Base-by-base conservation (phyloP, 2,329 filamentous ascomycete species). In the Cordyceps javanica region DNA sequence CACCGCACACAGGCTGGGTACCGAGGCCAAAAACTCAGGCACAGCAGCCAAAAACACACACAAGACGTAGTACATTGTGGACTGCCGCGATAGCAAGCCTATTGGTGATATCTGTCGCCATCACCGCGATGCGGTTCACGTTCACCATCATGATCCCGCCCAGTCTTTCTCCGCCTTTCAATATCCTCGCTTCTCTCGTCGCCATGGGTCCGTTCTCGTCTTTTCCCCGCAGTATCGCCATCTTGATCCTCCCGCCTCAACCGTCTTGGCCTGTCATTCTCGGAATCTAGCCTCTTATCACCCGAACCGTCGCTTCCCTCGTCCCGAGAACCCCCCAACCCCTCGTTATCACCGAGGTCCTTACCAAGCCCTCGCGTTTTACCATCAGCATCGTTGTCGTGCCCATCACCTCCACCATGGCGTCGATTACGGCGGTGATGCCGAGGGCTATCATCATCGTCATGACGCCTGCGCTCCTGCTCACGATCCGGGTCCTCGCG, bases 391-490 rank as follows among this genome's bases (percentile, higher is more conserved):
- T 55, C 55, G 39, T 61, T 61, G 53, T 63, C 67, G 23, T 62
- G 64, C 10, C 68, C 66, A 7, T 69, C 65, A 42, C 62, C 64
- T 19, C 67, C 63, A 41, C 63, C 50, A 14, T 39, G 64, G 32
- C 67, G 66, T 26, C 67, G 69, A 26, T 70, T 69, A 36, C 62
- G 67, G 51, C 68, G 66, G 8, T 63, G 63, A 26, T 67, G 65
- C 11, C 61, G 56, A 60, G 26, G 25, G 16, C 28, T 45, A 7
- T 69, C 69, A 32, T 63, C 67, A 36, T 67, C 67, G 16, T 67
- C 61, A 41, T 68, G 68, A 59, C 69, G 48, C 39, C 6, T 38
- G 34, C 26, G 48, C 26, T 46, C 50, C 10, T 28, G 41, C 9
- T 48, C 56, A n/a, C 25, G 53, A 14, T 41, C 49, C 10, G 23